These are phyloP conservation scores for Scalesia atractyloides DNA, from an alignment of 129 eudicot species.

Conservation along the genomic window DNA sequence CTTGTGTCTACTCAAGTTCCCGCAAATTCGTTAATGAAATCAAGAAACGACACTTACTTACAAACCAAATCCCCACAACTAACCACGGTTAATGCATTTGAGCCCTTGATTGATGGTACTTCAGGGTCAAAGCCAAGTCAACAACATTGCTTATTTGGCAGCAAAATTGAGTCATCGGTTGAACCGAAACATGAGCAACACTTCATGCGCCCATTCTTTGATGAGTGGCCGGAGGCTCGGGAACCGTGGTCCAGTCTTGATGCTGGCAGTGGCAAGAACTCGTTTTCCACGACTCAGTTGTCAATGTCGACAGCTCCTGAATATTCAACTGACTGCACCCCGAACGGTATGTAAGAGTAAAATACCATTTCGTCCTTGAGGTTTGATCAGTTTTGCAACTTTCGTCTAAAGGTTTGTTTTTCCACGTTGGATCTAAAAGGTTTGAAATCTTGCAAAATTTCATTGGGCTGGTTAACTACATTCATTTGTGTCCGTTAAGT, in stretches of 20 bases:
- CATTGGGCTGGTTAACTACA: too few species aligned
- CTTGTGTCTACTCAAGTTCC: constrained; percentile 37
- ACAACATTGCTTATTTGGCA: constrained; percentile 75
- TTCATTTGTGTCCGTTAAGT: too few species aligned
- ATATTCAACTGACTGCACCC: constrained; percentile 48
- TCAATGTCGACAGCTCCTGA: constrained; percentile 70
- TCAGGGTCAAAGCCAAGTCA: constrained; percentile 57
- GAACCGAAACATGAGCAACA: constrained; percentile 57
- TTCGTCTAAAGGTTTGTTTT: too few species aligned
- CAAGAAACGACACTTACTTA: constrained; percentile 51
- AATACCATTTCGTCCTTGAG: too few species aligned
- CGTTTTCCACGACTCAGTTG: constrained; percentile 72
- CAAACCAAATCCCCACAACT: constrained; percentile 47
- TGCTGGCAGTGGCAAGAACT: constrained; percentile 44
- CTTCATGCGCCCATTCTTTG: constrained; percentile 69
- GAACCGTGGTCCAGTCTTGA: constrained; percentile 77
- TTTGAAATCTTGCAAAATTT: too few species aligned
- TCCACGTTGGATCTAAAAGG: too few species aligned
- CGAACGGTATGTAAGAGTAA: constrained; percentile 46
- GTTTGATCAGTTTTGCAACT: too few species aligned
- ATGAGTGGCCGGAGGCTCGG: constrained; percentile 74
- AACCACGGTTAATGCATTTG: constrained; percentile 48
- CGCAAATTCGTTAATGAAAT: constrained; percentile 42
- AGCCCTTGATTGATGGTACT: constrained; percentile 40
- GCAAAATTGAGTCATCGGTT: constrained; percentile 50